These are phyloP conservation scores for Eremothecium gossypii DNA, from an alignment of 1,139 yeast species.

Conservation along the genomic window DNA sequence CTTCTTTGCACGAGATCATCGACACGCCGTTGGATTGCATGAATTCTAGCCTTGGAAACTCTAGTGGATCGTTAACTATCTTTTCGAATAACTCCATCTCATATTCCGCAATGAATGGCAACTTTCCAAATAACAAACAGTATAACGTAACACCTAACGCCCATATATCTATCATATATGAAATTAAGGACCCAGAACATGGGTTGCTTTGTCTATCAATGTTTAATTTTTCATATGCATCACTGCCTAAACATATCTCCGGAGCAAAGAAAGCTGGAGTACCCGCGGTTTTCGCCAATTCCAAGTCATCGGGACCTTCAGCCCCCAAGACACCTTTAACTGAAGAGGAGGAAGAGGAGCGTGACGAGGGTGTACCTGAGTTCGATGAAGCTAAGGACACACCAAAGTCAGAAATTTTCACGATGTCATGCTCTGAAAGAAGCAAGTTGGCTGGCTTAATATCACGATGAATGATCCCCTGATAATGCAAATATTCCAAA, in stretches of 20 bases:
- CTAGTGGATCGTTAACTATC: conserved; percentile 55
- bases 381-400: conserved; percentile 76
- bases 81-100: conserved; percentile 82
- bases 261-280: conserved; percentile 63
- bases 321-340: conserved; percentile 4
- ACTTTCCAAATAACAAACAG: conserved; percentile 76
- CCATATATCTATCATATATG: conserved; percentile 81
- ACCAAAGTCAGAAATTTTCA: conserved; percentile 94
- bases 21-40: conserved; percentile 29
- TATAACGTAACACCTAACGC: conserved; percentile 90
- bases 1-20: conserved; percentile 34
- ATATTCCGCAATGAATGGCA: conserved; percentile 85
- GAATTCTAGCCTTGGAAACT: conserved; percentile 49
- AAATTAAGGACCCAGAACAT: conserved; percentile 31
- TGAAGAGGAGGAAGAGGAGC: conserved; percentile 1
- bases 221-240: conserved; percentile 18
- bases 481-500: conserved; percentile 82
- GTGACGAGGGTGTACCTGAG: conserved; percentile 34
- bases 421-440: conserved; percentile 60
- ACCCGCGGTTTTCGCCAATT: conserved; percentile 83
- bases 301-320: conserved; percentile 49
- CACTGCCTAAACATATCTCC: conserved; percentile 27
- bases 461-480: conserved; percentile 93
- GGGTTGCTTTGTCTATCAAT: conserved; percentile 24
- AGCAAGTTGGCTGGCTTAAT: conserved; percentile 93